A percentile compares a stretch with the other conserved stretches of the same genome.
Evolutionary conservation across 331 rosid species (phyloP).

Genomic region (Rhamnella rubrinervis): DNA sequence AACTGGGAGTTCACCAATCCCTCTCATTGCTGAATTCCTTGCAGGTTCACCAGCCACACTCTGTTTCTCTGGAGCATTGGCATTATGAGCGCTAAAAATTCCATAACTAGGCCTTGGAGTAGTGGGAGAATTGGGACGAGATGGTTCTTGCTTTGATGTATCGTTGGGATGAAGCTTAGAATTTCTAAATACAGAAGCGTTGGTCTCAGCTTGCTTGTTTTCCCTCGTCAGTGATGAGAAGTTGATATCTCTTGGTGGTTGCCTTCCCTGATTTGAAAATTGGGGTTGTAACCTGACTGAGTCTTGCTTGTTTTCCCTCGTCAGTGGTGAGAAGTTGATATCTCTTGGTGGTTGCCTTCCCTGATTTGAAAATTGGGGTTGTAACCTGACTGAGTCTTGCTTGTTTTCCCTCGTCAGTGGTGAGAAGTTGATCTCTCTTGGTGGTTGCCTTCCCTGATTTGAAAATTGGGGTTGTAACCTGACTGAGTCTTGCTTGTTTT

Average conservation of each 20-base stretch:
- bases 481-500: too few species aligned
- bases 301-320: conserved; percentile 35
- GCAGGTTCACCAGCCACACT: conserved; percentile 18
- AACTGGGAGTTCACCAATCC: conserved; percentile 11
- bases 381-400: conserved; percentile 10
- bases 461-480: conserved; percentile 34
- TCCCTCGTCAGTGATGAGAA: conserved; percentile 29
- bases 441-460: conserved; percentile 36
- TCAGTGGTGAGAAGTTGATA: conserved; percentile 25
- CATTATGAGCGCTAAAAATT: conserved; percentile 24
- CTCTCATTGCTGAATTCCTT: conserved; percentile 4
- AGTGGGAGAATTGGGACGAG: conserved; percentile 24
- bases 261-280: conserved; percentile 36
- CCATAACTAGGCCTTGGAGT: conserved; percentile 44
- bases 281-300: conserved; percentile 30
- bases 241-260: conserved; percentile 19
- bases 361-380: conserved; percentile 34
- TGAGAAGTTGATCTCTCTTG: not conserved
- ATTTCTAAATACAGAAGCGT: conserved; percentile 37
- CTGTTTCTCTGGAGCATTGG: conserved; percentile 23
- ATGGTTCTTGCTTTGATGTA: conserved; percentile 24
- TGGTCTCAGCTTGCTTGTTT: conserved; percentile 19
- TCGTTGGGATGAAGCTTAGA: conserved; percentile 27
- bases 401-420: too few species aligned
- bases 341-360: conserved; percentile 29